Conservation (phyloP, 139 green algal species). For the Coccomyxa sp. region DNA sequence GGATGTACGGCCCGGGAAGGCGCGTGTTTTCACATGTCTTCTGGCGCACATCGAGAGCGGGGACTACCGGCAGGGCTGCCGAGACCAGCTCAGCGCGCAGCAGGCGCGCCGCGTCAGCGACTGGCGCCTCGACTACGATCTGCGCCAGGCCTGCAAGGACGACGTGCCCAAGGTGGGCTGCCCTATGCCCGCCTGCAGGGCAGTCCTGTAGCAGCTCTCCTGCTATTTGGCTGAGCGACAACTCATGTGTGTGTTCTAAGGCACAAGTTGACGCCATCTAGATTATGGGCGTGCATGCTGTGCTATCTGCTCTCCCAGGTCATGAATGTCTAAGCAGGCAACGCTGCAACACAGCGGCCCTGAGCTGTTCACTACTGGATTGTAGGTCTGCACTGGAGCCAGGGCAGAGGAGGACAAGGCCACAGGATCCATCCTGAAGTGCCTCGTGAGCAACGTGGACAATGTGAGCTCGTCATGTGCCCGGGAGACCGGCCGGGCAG, state of each 20-base stretch:
- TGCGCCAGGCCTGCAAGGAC: conserved; percentile 55
- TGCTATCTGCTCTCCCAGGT: neutral
- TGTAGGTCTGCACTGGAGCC: conserved; percentile 11
- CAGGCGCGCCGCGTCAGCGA: conserved; percentile 47
- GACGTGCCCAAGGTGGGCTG: conserved; percentile 37
- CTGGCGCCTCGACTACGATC: conserved; percentile 65
- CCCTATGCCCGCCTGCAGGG: neutral
- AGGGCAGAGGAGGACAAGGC: conserved; percentile 28
- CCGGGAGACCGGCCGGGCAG: conserved; percentile 1
- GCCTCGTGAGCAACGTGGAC: conserved; percentile 46
- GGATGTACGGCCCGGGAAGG: conserved; percentile 24
- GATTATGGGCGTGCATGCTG: too few species aligned
- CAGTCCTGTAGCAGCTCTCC: too few species aligned
- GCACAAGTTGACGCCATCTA: too few species aligned
- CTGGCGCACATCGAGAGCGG: conserved; percentile 3
- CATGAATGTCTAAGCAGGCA: too few species aligned
- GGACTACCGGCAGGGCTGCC: conserved; percentile 35
- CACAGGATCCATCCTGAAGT: conserved; percentile 53
- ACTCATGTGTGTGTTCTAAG: neutral
- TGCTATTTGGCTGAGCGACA: too few species aligned
- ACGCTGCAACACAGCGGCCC: too few species aligned
- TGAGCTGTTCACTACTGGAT: too few species aligned
- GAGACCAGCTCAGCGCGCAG: conserved; percentile 33
- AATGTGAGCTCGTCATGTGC: neutral
- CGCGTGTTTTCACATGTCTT: conserved; percentile 21